These are phyloP conservation scores for Aspergillus bertholletiae DNA, from an alignment of 495 filamentous ascomycete species.

Conservation along the genomic window DNA sequence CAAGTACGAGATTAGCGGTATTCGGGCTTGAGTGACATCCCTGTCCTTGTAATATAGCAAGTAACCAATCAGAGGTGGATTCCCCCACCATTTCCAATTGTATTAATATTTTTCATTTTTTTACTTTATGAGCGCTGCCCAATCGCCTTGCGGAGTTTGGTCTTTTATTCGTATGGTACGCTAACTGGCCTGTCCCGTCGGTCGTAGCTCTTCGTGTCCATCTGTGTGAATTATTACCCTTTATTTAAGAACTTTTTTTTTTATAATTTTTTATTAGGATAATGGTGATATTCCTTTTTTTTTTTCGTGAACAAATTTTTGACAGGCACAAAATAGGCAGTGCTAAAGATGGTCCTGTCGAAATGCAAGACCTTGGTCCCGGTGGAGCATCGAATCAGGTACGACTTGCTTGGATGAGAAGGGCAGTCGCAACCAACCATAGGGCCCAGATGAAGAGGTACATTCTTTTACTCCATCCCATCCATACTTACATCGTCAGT, in stretches of 20 bases:
- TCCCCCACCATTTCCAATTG: slow-evolving; percentile 16
- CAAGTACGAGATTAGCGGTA: slow-evolving; percentile 15
- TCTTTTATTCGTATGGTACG: slow-evolving; percentile 3
- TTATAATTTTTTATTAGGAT: neutral
- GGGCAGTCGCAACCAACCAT: neutral
- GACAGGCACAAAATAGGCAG: slow-evolving; percentile 1
- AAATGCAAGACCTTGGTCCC: neutral
- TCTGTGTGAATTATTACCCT: neutral
- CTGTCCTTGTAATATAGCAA: slow-evolving; percentile 16
- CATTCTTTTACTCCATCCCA: neutral
- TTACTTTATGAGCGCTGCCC: slow-evolving; percentile 7
- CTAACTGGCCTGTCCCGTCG: slow-evolving; percentile 5
- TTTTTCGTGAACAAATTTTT: neutral
- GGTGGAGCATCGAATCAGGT: slow-evolving; percentile 7
- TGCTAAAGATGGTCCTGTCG: slow-evolving; percentile 2
- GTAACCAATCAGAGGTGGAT: slow-evolving; percentile 11
- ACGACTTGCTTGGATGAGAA: neutral
- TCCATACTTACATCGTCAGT: neutral
- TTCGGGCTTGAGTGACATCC: slow-evolving; percentile 15
- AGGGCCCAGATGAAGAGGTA: neutral
- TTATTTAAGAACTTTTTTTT: too few relatives aligned
- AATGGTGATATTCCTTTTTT: neutral
- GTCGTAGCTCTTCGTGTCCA: slow-evolving; percentile 4
- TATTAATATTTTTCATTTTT: slow-evolving; percentile 12
- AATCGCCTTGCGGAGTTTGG: slow-evolving; percentile 6